Evolutionary conservation across 225 moss, liverwort and hornwort genomes (phyloP).

Genomic region (Takakia lepidozioides): DNA sequence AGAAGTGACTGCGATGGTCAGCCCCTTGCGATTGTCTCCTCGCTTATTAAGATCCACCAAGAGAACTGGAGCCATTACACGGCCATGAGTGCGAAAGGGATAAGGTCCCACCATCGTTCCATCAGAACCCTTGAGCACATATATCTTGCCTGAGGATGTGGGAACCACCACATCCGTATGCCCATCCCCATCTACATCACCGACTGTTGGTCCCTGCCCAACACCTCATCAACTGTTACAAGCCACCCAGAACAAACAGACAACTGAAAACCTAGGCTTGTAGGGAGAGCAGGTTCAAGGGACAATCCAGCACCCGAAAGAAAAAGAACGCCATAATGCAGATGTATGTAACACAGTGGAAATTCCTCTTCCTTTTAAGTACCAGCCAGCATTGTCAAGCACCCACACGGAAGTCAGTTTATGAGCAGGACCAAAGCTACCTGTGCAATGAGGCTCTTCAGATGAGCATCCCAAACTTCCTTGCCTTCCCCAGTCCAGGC

Average conservation of each 20-base stretch:
- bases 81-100: slow-evolving; percentile 91
- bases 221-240: too few species aligned
- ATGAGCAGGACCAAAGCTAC: too few species aligned
- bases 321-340: not conserved
- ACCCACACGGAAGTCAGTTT: too few species aligned
- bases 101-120: slow-evolving; percentile 60
- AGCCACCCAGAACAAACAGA: too few species aligned
- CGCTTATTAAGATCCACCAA: slow-evolving; percentile 78
- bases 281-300: too few species aligned
- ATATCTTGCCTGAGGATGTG: slow-evolving; percentile 85
- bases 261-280: too few species aligned
- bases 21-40: slow-evolving; percentile 50
- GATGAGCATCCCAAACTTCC: slow-evolving; percentile 80
- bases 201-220: slow-evolving; percentile 77
- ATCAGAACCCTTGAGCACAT: slow-evolving; percentile 75
- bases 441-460: slow-evolving; percentile 96
- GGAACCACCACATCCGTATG: slow-evolving; percentile 87
- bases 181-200: slow-evolving; percentile 95
- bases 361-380: too few species aligned
- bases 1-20: slow-evolving; percentile 85
- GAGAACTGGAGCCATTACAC: slow-evolving; percentile 90
- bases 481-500: slow-evolving; percentile 79
- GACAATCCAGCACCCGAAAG: too few species aligned
- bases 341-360: not conserved
- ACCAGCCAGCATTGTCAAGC: too few species aligned